Evolutionary conservation across 2,329 filamentous ascomycete species (phyloP).

Genomic region (Nigrospora sphaerica): DNA sequence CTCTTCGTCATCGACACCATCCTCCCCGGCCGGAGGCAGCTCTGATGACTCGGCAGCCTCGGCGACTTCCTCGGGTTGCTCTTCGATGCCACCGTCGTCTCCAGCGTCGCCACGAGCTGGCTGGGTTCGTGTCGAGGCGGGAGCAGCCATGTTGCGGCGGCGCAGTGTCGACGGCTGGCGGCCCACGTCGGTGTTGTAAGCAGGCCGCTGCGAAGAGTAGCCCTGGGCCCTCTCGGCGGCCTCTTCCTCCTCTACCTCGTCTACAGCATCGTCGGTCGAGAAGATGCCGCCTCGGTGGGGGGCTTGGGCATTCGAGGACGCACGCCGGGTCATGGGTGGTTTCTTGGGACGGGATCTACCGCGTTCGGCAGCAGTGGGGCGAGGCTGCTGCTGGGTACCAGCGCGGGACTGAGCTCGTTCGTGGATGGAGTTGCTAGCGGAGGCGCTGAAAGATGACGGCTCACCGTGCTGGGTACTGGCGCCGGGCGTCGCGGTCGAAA

Average conservation of each 20-base stretch:
- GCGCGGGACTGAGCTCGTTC: slow-evolving; percentile 31
- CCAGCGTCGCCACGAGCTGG: slow-evolving; percentile 25
- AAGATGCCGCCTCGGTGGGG: slow-evolving; percentile 81
- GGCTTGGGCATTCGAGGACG: slow-evolving; percentile 62
- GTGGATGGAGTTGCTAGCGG: slow-evolving; percentile 25
- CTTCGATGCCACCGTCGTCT: slow-evolving; percentile 22
- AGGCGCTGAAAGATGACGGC: background rate
- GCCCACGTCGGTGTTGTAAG: slow-evolving; percentile 17
- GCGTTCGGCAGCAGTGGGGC: slow-evolving; percentile 39
- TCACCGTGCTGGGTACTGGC: slow-evolving; percentile 7
- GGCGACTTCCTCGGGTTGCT: slow-evolving; percentile 15
- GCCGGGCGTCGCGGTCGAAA: slow-evolving; percentile 23
- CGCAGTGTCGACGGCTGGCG: slow-evolving; percentile 30
- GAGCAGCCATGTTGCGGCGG: slow-evolving; percentile 24
- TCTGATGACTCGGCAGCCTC: slow-evolving; percentile 28
- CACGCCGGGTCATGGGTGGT: slow-evolving; percentile 64
- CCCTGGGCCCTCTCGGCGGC: slow-evolving; percentile 35
- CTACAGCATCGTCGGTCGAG: slow-evolving; percentile 81
- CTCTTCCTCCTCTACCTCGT: slow-evolving; percentile 70
- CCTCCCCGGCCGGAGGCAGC: slow-evolving; percentile 22
- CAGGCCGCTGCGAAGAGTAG: slow-evolving; percentile 21
- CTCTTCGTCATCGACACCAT: slow-evolving; percentile 39
- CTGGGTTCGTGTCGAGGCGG: slow-evolving; percentile 33
- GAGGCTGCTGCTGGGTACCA: slow-evolving; percentile 26
- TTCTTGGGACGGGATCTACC: slow-evolving; percentile 56